Evolutionary conservation across 805 yeast genomes (phyloP).

Genomic region (Candida parachauliodes): DNA sequence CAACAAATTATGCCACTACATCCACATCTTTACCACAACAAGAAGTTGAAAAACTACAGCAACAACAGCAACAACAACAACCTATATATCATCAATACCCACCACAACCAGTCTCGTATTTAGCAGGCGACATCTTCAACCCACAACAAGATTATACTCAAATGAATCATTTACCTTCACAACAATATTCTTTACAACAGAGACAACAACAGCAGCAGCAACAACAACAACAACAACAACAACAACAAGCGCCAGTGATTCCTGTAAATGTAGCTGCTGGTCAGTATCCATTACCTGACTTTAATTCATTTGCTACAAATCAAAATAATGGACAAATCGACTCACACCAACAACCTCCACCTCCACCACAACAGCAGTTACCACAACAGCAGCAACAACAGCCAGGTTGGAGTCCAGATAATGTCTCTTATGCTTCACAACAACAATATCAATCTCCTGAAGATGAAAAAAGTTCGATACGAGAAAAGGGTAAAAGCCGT

Average conservation of each 20-base stretch:
- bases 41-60: conserved; percentile 8
- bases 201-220: conserved; percentile 6
- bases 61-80: conserved; percentile 4
- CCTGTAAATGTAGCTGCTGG: conserved; percentile 4
- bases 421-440: conserved; percentile 5
- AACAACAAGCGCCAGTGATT: conserved; percentile 4
- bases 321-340: conserved; percentile 1
- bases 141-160: conserved; percentile 4
- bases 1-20: not conserved
- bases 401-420: conserved; percentile 2
- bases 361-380: not conserved
- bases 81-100: conserved; percentile 6
- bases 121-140: conserved; percentile 4
- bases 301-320: conserved; percentile 1
- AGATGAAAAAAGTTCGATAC: not conserved
- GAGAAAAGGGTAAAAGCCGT: not conserved
- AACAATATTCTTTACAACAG: conserved; percentile 2
- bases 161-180: conserved; percentile 3
- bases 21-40: conserved; percentile 3
- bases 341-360: conserved; percentile 3
- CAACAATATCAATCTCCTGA: conserved; percentile 5
- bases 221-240: conserved; percentile 6
- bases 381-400: conserved; percentile 3
- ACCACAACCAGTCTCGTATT: conserved; percentile 6
- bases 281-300: conserved; percentile 5